Conservation (phyloP, 768 basidiomycete species). For the Pleurotus salmoneostramineus region DNA sequence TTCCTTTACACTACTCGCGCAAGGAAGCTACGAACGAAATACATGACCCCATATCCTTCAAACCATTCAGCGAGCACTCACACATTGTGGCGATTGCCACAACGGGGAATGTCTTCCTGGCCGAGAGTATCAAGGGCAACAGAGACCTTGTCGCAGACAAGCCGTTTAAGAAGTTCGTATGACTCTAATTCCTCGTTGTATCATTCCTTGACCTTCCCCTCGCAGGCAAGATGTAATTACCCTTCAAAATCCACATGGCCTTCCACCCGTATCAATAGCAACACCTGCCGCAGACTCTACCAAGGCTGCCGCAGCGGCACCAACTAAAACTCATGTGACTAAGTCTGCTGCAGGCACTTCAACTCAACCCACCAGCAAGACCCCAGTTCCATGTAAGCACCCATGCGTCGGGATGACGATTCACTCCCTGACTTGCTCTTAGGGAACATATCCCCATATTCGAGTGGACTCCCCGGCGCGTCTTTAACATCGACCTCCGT, state of each 20-base stretch:
- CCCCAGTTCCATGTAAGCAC: constrained; percentile 61
- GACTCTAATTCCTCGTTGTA: constrained; percentile 1
- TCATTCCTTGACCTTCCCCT: neutral
- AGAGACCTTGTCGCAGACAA: constrained; percentile 84
- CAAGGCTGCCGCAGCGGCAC: constrained; percentile 15
- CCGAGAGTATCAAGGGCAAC: constrained; percentile 85
- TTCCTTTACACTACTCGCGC: constrained; percentile 76
- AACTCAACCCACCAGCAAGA: constrained; percentile 39
- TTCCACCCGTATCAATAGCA: constrained; percentile 53
- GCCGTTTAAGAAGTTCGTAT: constrained; percentile 72
- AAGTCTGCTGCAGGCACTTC: constrained; percentile 26
- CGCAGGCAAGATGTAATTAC: constrained; percentile 86
- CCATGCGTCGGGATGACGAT: neutral
- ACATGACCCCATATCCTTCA: constrained; percentile 97
- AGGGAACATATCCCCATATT: constrained; percentile 94
- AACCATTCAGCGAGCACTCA: constrained; percentile 94
- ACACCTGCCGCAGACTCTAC: constrained; percentile 23
- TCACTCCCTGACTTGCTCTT: neutral
- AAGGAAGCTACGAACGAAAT: constrained; percentile 82
- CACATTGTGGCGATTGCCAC: constrained; percentile 89
- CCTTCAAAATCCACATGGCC: constrained; percentile 85
- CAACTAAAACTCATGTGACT: constrained; percentile 27
- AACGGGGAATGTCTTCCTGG: constrained; percentile 91
- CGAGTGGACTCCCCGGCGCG: constrained; percentile 85
- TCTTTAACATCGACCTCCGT: constrained; percentile 92